Percentiles rank a stretch among this genome's conserved stretches.
Evolutionary conservation across 768 basidiomycete genomes (phyloP).

Genomic region (Clitopilus hobsonii): DNA sequence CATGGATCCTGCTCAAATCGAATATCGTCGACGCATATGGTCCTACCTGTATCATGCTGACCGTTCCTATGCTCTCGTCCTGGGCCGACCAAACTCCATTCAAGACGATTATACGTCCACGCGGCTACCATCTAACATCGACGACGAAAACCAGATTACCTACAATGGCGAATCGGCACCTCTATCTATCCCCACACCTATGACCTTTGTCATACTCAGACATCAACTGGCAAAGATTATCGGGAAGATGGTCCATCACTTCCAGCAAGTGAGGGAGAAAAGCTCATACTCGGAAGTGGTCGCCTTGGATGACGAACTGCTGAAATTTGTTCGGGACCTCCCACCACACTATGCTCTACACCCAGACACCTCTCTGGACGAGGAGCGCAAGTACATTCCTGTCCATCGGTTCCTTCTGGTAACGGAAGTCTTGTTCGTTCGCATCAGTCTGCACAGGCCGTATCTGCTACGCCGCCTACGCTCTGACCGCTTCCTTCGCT

Average conservation of each 20-base stretch:
- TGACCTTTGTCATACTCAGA: slow-evolving; percentile 86
- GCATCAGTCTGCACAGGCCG: slow-evolving; percentile 81
- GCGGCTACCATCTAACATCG: slow-evolving; percentile 66
- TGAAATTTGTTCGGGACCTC: slow-evolving; percentile 68
- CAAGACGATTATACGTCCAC: slow-evolving; percentile 89
- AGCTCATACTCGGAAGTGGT: slow-evolving; percentile 83
- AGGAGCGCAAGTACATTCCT: slow-evolving; percentile 58
- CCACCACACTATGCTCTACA: slow-evolving; percentile 77
- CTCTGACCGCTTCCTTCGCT: slow-evolving; percentile 77
- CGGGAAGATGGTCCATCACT: slow-evolving; percentile 88
- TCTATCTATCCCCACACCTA: slow-evolving; percentile 68
- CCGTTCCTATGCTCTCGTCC: slow-evolving; percentile 85
- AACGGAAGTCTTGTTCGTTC: slow-evolving; percentile 85
- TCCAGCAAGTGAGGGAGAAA: slow-evolving; percentile 76
- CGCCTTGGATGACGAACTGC: slow-evolving; percentile 76
- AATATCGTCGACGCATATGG: slow-evolving; percentile 91
- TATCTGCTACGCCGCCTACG: slow-evolving; percentile 78
- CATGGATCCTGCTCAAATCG: slow-evolving; percentile 70
- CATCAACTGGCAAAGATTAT: slow-evolving; percentile 81
- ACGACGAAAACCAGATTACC: slow-evolving; percentile 48
- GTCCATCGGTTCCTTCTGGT: slow-evolving; percentile 85
- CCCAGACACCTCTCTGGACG: slow-evolving; percentile 76
- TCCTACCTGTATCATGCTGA: slow-evolving; percentile 93
- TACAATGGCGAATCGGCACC: slow-evolving; percentile 47
- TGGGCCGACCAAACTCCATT: slow-evolving; percentile 86